These are phyloP conservation scores for Mortierella sp. DNA, from an alignment of 371 early-diverging fungal species.

Conservation along the genomic window DNA sequence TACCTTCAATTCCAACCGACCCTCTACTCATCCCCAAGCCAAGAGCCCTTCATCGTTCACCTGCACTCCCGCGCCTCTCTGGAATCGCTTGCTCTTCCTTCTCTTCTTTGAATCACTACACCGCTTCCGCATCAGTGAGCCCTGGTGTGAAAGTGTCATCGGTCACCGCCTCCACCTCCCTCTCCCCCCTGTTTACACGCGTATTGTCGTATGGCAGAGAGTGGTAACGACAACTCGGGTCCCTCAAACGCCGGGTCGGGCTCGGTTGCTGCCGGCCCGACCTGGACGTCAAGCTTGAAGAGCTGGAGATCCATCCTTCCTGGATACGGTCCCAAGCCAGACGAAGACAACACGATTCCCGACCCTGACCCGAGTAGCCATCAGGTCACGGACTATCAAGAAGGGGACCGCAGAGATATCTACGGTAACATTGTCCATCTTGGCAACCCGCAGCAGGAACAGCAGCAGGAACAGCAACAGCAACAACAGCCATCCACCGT, in stretches of 20 bases:
- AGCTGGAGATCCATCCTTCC: slow-evolving; percentile 29
- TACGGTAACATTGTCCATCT: slow-evolving; percentile 30
- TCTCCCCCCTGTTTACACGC: no score
- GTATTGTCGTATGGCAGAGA: slow-evolving; percentile 3
- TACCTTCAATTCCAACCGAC: no score
- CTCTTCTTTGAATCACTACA: no score
- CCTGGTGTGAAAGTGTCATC: background rate
- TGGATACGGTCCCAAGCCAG: slow-evolving; percentile 9
- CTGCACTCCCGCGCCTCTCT: no score
- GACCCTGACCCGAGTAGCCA: slow-evolving; percentile 37
- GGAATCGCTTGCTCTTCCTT: no score
- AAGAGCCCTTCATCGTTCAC: no score
- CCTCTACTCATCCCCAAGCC: no score
- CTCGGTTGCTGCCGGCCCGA: slow-evolving; percentile 6
- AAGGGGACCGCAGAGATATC: slow-evolving; percentile 38
- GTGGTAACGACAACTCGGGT: background rate
- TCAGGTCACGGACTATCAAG: slow-evolving; percentile 47
- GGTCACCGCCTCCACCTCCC: no score
- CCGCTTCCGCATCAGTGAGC: no score
- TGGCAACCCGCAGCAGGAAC: background rate
- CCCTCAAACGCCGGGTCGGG: slow-evolving; percentile 4
- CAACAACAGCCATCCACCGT: background rate
- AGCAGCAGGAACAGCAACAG: background rate
- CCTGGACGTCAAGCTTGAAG: slow-evolving; percentile 17
- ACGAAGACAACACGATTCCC: slow-evolving; percentile 11